Evolutionary conservation across 2,329 filamentous ascomycete genomes (phyloP).

Genomic region (Emmonsiellopsis sp.): DNA sequence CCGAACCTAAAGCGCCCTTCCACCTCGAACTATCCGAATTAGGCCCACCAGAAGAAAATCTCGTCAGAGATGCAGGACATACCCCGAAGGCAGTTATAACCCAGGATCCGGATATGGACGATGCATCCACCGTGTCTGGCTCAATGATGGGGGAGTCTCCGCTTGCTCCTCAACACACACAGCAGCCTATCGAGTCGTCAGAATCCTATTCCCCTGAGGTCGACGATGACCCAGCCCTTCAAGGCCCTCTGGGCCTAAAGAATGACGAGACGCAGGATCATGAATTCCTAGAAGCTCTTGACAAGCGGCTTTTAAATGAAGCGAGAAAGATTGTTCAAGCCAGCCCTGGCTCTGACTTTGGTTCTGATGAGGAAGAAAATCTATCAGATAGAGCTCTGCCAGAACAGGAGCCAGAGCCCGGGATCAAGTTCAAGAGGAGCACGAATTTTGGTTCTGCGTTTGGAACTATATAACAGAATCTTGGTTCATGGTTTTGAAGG

Average conservation of each 20-base stretch:
- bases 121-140: slow-evolving; percentile 17
- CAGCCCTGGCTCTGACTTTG: slow-evolving; percentile 12
- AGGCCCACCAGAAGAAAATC: slow-evolving; percentile 28
- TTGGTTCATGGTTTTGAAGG: not conserved
- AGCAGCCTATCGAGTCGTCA: slow-evolving; percentile 12
- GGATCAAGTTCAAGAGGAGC: slow-evolving; percentile 35
- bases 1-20: slow-evolving; percentile 1
- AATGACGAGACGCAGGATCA: slow-evolving; percentile 32
- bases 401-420: slow-evolving; percentile 25
- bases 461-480: slow-evolving; percentile 16
- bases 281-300: slow-evolving; percentile 32
- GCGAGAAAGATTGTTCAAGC: slow-evolving; percentile 23
- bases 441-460: slow-evolving; percentile 41
- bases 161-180: slow-evolving; percentile 21
- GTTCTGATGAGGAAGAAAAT: slow-evolving; percentile 16
- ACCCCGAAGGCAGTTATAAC: slow-evolving; percentile 36
- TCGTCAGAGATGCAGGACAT: slow-evolving; percentile 34
- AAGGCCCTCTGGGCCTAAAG: slow-evolving; percentile 33
- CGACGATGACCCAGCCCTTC: slow-evolving; percentile 34
- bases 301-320: slow-evolving; percentile 34
- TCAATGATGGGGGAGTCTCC: slow-evolving; percentile 20
- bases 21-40: slow-evolving; percentile 23
- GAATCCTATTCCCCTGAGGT: slow-evolving; percentile 33
- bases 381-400: too few species aligned
- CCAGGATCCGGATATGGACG: slow-evolving; percentile 20